Evolutionary conservation across 2,329 filamentous ascomycete genomes (phyloP).

Genomic region (Paraphoma sp.): DNA sequence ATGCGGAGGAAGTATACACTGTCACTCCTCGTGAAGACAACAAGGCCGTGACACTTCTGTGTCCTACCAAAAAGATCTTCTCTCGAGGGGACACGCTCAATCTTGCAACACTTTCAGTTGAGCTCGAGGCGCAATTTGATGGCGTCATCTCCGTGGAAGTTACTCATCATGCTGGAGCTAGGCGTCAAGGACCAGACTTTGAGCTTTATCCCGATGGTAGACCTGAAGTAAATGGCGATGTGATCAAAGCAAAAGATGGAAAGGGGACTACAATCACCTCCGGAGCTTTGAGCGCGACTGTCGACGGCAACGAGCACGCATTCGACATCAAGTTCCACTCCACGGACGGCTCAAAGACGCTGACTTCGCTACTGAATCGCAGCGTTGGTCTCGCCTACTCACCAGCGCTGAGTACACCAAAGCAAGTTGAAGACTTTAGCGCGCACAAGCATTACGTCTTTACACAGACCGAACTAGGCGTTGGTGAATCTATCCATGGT

Average conservation of each 20-base stretch:
- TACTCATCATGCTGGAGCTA: slow-evolving; percentile 64
- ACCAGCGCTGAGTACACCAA: slow-evolving; percentile 60
- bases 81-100: slow-evolving; percentile 64
- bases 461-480: slow-evolving; percentile 54
- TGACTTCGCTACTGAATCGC: slow-evolving; percentile 63
- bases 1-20: slow-evolving; percentile 69
- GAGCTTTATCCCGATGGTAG: slow-evolving; percentile 63
- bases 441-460: slow-evolving; percentile 53
- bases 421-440: slow-evolving; percentile 61
- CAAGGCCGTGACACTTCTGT: slow-evolving; percentile 62
- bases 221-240: slow-evolving; percentile 47
- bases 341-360: slow-evolving; percentile 54
- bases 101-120: slow-evolving; percentile 61
- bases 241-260: slow-evolving; percentile 47
- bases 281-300: slow-evolving; percentile 61
- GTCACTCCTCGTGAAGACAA: slow-evolving; percentile 54
- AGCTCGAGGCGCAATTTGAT: slow-evolving; percentile 64
- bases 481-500: slow-evolving; percentile 73
- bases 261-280: slow-evolving; percentile 59
- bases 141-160: slow-evolving; percentile 67
- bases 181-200: slow-evolving; percentile 62
- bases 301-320: slow-evolving; percentile 56
- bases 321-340: slow-evolving; percentile 66
- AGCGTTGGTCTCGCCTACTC: slow-evolving; percentile 65
- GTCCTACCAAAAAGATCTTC: slow-evolving; percentile 63